phyloP scores from a whole-genome alignment of 345 rosid genomes.

The Brassica cretica region DNA sequence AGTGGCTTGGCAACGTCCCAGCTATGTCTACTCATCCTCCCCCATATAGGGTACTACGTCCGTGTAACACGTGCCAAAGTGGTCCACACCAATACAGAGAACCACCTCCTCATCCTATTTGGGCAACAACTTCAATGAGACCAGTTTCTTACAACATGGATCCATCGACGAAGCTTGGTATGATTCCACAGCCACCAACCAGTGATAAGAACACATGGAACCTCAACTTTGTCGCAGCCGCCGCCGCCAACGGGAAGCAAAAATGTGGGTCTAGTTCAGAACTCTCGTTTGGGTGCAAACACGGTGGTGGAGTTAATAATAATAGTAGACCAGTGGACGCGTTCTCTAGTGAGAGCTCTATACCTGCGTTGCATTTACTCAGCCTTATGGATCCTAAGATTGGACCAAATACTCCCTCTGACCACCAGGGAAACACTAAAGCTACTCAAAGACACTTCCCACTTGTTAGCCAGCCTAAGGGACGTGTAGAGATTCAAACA shows the following conservation, averaged over 20 bases:
- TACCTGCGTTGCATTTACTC: conserved; percentile 89
- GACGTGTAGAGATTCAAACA: conserved; percentile 44
- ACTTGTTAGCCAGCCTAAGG: conserved; percentile 50
- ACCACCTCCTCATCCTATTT: conserved; percentile 43
- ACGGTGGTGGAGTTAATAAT: conserved; percentile 36
- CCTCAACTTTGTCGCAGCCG: conserved; percentile 42
- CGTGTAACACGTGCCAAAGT: conserved; percentile 51
- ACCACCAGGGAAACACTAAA: conserved; percentile 47
- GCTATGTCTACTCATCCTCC: conserved; percentile 41
- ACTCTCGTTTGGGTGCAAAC: conserved; percentile 53
- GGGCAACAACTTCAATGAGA: conserved; percentile 53
- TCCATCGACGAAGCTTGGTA: conserved; percentile 41
- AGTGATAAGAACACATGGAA: conserved; percentile 43
- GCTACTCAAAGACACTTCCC: conserved; percentile 51
- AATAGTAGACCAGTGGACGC: conserved; percentile 51
- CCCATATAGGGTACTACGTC: conserved; percentile 39
- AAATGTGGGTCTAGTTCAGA: conserved; percentile 51
- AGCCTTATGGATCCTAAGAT: conserved; percentile 87
- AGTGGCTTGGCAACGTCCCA: conserved; percentile 50
- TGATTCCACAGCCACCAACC: conserved; percentile 37
- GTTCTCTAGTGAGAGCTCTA: conserved; percentile 62
- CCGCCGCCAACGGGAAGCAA: conserved; percentile 44
- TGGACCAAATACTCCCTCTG: conserved; percentile 49
- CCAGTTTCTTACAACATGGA: conserved; percentile 43
- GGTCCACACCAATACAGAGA: conserved; percentile 52